Conservation (phyloP, 1,139 yeast genomes). For the Scheffersomyces titani region DNA sequence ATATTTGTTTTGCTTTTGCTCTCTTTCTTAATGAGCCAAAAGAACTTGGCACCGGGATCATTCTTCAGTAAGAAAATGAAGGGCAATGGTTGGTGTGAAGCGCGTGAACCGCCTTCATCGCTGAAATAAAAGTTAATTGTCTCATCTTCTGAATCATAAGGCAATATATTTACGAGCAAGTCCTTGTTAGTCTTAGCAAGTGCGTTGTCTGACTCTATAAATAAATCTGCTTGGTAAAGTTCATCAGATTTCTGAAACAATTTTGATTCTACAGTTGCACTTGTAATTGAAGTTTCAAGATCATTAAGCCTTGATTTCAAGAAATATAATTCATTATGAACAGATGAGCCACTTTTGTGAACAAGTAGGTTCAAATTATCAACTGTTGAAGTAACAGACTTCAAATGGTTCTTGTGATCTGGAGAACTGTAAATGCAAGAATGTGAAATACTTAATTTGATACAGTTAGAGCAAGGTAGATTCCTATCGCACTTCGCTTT, state of each 20-base stretch:
- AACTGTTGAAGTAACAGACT: neutral
- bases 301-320: slow-evolving; percentile 10
- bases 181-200: slow-evolving; percentile 2
- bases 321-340: slow-evolving; percentile 8
- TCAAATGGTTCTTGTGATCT: slow-evolving; percentile 10
- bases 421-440: slow-evolving; percentile 13
- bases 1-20: slow-evolving; percentile 7
- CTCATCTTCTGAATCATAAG: slow-evolving; percentile 3
- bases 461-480: slow-evolving; percentile 12
- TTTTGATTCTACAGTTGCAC: neutral
- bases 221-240: neutral
- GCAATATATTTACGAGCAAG: slow-evolving; percentile 4
- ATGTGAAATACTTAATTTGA: slow-evolving; percentile 13
- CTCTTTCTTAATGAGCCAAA: slow-evolving; percentile 12
- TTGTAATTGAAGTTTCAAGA: slow-evolving; percentile 7
- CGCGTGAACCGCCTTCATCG: neutral
- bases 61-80: slow-evolving; percentile 16
- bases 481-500: slow-evolving; percentile 15
- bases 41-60: slow-evolving; percentile 17
- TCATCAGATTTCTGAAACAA: neutral
- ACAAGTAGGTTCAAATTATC: neutral
- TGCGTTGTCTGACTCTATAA: slow-evolving; percentile 3
- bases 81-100: slow-evolving; percentile 10
- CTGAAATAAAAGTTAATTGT: slow-evolving; percentile 12
- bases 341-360: neutral